Percentiles rank a stretch among this genome's conserved stretches.
phyloP scores from a whole-genome alignment of 148 eudicot genomes.

The Suaeda aralocaspica region DNA sequence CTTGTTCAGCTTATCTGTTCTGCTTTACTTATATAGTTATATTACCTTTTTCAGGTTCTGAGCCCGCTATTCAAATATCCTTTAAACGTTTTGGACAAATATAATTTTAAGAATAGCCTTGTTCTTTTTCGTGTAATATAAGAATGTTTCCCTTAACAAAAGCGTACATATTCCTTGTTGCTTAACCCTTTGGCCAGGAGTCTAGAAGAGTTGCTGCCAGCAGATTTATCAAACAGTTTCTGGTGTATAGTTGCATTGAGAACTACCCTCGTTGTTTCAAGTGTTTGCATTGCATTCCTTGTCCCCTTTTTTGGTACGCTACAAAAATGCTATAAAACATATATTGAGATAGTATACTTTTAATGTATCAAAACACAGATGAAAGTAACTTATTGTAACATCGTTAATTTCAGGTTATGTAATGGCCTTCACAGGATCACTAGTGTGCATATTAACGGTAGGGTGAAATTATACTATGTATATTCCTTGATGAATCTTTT shows the following conservation, averaged over 20 bases:
- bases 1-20: too few relatives aligned
- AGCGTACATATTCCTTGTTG: constrained; percentile 49
- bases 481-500: too few relatives aligned
- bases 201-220: constrained; percentile 69
- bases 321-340: neutral
- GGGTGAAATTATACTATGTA: constrained; percentile 12
- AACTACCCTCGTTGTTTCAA: constrained; percentile 53
- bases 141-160: constrained; percentile 34
- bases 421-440: constrained; percentile 74
- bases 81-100: constrained; percentile 13
- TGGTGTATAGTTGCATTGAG: constrained; percentile 54
- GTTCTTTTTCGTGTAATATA: neutral
- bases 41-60: constrained; percentile 48
- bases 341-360: too few relatives aligned
- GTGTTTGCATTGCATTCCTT: constrained; percentile 59
- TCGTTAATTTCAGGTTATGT: constrained; percentile 52
- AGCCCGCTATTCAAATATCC: constrained; percentile 80
- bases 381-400: neutral
- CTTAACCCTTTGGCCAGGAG: constrained; percentile 74
- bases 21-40: neutral
- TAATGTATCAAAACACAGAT: neutral
- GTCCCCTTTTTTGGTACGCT: constrained; percentile 68
- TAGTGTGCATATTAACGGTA: constrained; percentile 64
- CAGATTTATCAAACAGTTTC: constrained; percentile 28
- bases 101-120: too few relatives aligned